Conservation (phyloP, 371 early-diverging fungal species). For the Dichotomocladium elegans region DNA sequence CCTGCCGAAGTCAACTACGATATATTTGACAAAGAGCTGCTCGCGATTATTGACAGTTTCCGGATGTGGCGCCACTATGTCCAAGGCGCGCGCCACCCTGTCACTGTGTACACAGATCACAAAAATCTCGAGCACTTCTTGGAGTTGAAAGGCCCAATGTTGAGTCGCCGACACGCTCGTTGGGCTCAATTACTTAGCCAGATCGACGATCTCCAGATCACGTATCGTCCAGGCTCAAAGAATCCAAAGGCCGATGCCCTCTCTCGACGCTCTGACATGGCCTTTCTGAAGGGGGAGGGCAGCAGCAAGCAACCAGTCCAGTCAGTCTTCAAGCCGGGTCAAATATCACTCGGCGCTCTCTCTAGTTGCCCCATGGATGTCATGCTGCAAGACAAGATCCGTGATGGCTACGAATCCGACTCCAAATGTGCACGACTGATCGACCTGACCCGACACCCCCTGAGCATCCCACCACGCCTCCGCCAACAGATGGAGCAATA, state of each 20-base stretch:
- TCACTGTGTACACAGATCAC: slow-evolving; percentile 47
- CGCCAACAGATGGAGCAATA: slow-evolving; percentile 1
- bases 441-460: background rate
- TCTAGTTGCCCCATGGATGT: slow-evolving; percentile 3
- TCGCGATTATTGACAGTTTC: slow-evolving; percentile 39
- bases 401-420: background rate
- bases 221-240: slow-evolving; percentile 29
- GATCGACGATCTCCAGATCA: slow-evolving; percentile 24
- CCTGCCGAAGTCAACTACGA: slow-evolving; percentile 28
- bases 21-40: slow-evolving; percentile 54
- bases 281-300: slow-evolving; percentile 8
- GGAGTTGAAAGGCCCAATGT: slow-evolving; percentile 3
- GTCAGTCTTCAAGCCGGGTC: background rate
- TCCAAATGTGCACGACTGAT: background rate
- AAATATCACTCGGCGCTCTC: background rate
- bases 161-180: slow-evolving; percentile 32
- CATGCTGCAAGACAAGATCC: background rate
- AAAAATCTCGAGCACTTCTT: slow-evolving; percentile 39
- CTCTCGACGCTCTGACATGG: slow-evolving; percentile 22
- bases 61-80: slow-evolving; percentile 44
- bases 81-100: slow-evolving; percentile 12
- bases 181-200: slow-evolving; percentile 31
- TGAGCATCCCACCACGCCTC: background rate
- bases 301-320: slow-evolving; percentile 1
- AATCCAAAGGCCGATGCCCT: slow-evolving; percentile 46